Evolutionary conservation across 352 stramenopile genomes (phyloP).

Genomic region (Phytophthora colocasiae): DNA sequence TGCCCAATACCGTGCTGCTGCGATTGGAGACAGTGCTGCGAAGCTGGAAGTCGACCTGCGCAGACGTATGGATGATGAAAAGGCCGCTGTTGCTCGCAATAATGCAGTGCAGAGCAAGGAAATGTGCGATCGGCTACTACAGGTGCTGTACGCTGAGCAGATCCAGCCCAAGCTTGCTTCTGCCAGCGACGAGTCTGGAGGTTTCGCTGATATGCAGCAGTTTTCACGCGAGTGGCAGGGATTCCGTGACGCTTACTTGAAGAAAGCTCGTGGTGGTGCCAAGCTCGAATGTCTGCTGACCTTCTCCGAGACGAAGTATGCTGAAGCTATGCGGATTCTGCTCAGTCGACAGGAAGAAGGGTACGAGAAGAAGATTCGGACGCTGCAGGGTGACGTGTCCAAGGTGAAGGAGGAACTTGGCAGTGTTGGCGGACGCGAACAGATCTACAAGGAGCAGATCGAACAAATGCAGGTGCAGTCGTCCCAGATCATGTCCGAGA

Average conservation of each 20-base stretch:
- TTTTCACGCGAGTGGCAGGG: constrained; percentile 74
- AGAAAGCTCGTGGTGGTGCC: constrained; percentile 70
- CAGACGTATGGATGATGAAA: constrained; percentile 79
- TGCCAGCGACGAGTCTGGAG: constrained; percentile 47
- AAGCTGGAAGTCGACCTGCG: constrained; percentile 74
- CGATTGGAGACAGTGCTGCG: constrained; percentile 70
- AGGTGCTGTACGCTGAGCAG: constrained; percentile 83
- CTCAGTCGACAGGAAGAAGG: constrained; percentile 84
- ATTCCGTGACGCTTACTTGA: constrained; percentile 80
- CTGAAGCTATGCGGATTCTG: constrained; percentile 84
- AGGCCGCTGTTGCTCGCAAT: constrained; percentile 43
- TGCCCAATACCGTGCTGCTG: constrained; percentile 60
- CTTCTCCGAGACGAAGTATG: constrained; percentile 84
- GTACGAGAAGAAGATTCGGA: constrained; percentile 88
- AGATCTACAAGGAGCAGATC: constrained; percentile 90
- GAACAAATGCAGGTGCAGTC: constrained; percentile 83
- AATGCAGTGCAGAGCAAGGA: constrained; percentile 76
- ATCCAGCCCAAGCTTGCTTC: constrained; percentile 82
- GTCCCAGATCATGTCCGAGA: constrained; percentile 80
- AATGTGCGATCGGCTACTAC: constrained; percentile 80
- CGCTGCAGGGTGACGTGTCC: constrained; percentile 71
- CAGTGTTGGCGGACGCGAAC: constrained; percentile 76
- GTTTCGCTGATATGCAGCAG: constrained; percentile 82
- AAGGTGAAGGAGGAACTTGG: constrained; percentile 87
- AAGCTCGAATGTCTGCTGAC: constrained; percentile 79